Evolutionary conservation across 306 rosid species (phyloP).

Genomic region (Prosopis cineraria): DNA sequence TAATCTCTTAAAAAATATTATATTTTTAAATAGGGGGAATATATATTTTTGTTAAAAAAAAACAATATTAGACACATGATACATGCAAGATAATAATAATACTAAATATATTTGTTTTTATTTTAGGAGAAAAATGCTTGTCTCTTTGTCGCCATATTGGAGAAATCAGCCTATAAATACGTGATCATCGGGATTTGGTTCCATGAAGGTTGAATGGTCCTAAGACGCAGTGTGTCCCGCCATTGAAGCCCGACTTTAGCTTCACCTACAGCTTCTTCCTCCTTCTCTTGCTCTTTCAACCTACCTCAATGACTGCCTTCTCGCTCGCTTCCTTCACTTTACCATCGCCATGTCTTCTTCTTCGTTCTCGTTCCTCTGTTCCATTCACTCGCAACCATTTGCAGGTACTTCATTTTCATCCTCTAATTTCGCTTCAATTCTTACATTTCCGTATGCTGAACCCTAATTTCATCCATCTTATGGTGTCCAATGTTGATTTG

Average conservation of each 20-base stretch:
- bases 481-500: not conserved
- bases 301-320: constrained; percentile 46
- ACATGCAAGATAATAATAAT: no score
- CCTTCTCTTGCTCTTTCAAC: not conserved
- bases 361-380: constrained; percentile 34
- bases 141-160: no score
- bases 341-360: constrained; percentile 36
- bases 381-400: constrained; percentile 18
- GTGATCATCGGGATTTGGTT: not conserved
- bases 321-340: constrained; percentile 34
- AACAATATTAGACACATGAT: no score
- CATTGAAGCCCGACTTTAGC: not conserved
- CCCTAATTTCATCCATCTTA: not conserved
- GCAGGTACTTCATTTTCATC: constrained; percentile 25
- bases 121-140: no score
- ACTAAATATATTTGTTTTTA: no score
- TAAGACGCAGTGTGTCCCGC: not conserved
- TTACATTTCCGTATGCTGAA: not conserved
- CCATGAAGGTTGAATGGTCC: constrained; percentile 23
- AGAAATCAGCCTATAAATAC: not conserved
- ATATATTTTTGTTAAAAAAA: no score
- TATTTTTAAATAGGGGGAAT: no score
- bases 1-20: no score
- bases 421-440: not conserved
- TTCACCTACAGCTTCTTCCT: not conserved